These are phyloP conservation scores for Penicillium corylophilum DNA, from an alignment of 2,329 filamentous ascomycete genomes.

Conservation along the genomic window DNA sequence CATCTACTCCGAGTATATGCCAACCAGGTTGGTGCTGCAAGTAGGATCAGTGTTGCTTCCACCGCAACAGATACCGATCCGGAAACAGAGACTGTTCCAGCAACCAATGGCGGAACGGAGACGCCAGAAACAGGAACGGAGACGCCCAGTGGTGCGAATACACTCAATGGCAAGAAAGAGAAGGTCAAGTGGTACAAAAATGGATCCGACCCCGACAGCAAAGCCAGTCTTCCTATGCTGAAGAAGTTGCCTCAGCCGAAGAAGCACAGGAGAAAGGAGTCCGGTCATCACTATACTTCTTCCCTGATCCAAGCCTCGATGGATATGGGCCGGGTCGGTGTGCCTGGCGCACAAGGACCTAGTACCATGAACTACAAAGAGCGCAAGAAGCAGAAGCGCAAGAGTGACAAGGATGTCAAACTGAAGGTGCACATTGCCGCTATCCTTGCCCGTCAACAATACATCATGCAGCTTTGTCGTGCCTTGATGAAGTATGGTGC, in stretches of 20 bases:
- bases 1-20: slow-evolving; percentile 68
- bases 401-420: slow-evolving; percentile 43
- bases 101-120: slow-evolving; percentile 7
- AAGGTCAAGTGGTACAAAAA: slow-evolving; percentile 35
- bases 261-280: neutral
- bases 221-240: neutral
- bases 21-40: slow-evolving; percentile 42
- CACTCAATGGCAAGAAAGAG: slow-evolving; percentile 23
- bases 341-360: slow-evolving; percentile 23
- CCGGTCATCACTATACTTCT: slow-evolving; percentile 22
- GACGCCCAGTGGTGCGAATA: slow-evolving; percentile 10
- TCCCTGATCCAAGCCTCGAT: slow-evolving; percentile 29
- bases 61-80: slow-evolving; percentile 16
- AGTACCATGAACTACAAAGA: slow-evolving; percentile 19
- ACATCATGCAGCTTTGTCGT: slow-evolving; percentile 31
- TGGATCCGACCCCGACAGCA: slow-evolving; percentile 9
- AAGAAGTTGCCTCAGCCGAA: neutral
- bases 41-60: slow-evolving; percentile 20
- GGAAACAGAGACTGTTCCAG: slow-evolving; percentile 17
- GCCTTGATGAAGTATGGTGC: slow-evolving; percentile 32
- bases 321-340: slow-evolving; percentile 25
- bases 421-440: slow-evolving; percentile 61
- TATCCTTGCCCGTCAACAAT: slow-evolving; percentile 59
- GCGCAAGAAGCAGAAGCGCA: slow-evolving; percentile 37
- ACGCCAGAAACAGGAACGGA: neutral